Percentiles rank a stretch among this genome's conserved stretches.
Evolutionary conservation across 345 rosid species (phyloP).

Genomic region (Litchi chinensis): DNA sequence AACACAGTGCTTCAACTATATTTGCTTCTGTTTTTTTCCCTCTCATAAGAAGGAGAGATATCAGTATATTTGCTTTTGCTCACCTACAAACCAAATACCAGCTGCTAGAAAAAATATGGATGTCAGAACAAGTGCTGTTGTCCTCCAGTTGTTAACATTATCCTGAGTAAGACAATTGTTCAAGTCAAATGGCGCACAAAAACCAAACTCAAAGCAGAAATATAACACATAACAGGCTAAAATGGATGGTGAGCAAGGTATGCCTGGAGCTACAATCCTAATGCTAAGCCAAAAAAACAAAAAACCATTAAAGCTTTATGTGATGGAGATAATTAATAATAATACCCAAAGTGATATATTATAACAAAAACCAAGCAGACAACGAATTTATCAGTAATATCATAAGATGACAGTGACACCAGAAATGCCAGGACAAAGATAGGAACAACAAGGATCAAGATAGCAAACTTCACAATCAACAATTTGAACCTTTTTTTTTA

Average conservation of each 20-base stretch:
- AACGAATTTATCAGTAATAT: background rate
- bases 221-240: background rate
- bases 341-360: background rate
- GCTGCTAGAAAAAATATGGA: slow-evolving; percentile 78
- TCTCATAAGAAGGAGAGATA: background rate
- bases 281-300: background rate
- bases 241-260: slow-evolving; percentile 3
- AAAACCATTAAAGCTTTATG: background rate
- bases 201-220: slow-evolving; percentile 6
- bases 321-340: background rate
- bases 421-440: background rate
- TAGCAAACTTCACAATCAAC: background rate
- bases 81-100: slow-evolving; percentile 82
- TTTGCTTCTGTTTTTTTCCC: background rate
- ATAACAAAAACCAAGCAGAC: background rate
- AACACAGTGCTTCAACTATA: background rate
- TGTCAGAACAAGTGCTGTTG: slow-evolving; percentile 78
- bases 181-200: slow-evolving; percentile 10
- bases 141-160: slow-evolving; percentile 71
- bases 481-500: background rate
- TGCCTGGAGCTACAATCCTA: background rate
- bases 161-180: slow-evolving; percentile 47
- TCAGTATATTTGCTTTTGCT: slow-evolving; percentile 6
- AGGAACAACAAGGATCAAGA: slow-evolving; percentile 9
- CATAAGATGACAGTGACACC: background rate